Conservation (phyloP, 306 rosid genomes). For the Trifolium pratense region DNA sequence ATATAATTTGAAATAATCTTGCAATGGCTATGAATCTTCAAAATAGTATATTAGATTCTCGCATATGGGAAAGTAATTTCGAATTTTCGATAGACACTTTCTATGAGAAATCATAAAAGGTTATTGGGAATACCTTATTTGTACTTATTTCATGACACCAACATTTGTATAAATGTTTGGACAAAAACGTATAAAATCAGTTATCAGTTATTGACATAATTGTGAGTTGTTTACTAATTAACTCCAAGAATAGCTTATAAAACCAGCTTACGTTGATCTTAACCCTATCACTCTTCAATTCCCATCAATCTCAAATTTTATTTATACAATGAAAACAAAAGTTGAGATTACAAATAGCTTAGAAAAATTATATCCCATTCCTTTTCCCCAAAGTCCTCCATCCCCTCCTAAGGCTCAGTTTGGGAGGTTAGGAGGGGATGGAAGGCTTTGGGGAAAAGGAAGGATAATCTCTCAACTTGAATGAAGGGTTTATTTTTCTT, state of each 20-base stretch:
- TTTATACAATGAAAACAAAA: slow-evolving; percentile 3
- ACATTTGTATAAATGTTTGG: neutral
- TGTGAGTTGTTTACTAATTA: neutral
- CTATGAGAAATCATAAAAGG: neutral
- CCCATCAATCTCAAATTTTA: neutral
- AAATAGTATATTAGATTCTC: slow-evolving; percentile 13
- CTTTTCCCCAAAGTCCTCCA: too few relatives aligned
- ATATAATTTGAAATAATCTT: neutral
- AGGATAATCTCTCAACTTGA: neutral
- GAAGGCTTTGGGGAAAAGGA: neutral
- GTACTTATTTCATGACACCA: neutral
- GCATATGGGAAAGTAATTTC: neutral
- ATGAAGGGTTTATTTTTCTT: neutral
- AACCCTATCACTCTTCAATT: neutral
- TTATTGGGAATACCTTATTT: neutral
- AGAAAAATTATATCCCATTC: neutral
- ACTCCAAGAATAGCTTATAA: neutral
- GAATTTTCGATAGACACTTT: neutral
- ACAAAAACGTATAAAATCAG: neutral
- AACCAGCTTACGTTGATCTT: slow-evolving; percentile 8
- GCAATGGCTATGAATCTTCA: slow-evolving; percentile 2
- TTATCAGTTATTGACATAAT: neutral
- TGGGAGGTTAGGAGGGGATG: neutral
- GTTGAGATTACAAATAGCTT: slow-evolving; percentile 5
- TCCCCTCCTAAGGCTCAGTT: neutral